Conservation (phyloP, 257 asterid species). For the Solanum neorickii region DNA sequence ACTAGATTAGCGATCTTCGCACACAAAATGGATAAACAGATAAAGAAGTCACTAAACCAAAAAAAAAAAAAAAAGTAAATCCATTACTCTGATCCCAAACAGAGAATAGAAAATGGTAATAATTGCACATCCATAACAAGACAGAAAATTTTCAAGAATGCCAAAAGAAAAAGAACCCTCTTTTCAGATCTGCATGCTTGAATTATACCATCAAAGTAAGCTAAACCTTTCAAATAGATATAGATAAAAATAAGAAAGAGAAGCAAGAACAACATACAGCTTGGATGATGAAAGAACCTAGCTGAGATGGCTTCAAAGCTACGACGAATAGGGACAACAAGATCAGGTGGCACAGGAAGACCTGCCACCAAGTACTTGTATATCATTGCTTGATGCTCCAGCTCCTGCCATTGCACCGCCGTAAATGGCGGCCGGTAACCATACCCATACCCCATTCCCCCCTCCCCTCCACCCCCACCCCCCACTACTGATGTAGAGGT, state of each 20-base stretch:
- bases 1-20: neutral
- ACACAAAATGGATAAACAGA: neutral
- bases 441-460: slow-evolving; percentile 29
- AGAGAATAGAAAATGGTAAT: neutral
- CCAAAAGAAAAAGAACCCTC: neutral
- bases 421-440: slow-evolving; percentile 71
- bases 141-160: neutral
- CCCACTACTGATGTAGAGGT: slow-evolving; percentile 38
- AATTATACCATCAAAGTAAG: neutral
- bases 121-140: neutral
- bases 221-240: neutral
- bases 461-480: slow-evolving; percentile 10
- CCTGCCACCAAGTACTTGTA: slow-evolving; percentile 88
- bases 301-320: slow-evolving; percentile 81
- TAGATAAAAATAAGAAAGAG: neutral
- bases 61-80: neutral
- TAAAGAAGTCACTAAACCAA: neutral
- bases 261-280: slow-evolving; percentile 36
- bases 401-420: slow-evolving; percentile 95
- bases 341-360: slow-evolving; percentile 81
- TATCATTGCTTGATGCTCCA: slow-evolving; percentile 96
- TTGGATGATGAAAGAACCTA: slow-evolving; percentile 65
- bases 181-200: neutral
- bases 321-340: slow-evolving; percentile 72
- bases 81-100: neutral